Conservation (phyloP, 495 filamentous ascomycete species). For the Amphirosellinia nigrospora region DNA sequence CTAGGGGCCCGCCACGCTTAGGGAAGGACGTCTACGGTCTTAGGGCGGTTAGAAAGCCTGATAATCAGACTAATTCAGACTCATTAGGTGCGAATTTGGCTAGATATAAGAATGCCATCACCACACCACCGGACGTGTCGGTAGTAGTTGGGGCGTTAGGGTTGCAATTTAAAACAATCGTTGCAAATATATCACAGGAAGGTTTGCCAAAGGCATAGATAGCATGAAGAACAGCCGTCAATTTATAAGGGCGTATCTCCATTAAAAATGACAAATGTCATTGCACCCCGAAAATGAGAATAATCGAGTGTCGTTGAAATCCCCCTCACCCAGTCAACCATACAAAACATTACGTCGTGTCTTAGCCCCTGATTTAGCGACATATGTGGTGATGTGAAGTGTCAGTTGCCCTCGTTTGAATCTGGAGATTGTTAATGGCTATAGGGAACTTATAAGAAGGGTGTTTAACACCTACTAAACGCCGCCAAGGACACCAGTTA, state of each 20-base stretch:
- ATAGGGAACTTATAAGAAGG: background rate
- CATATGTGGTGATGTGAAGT: background rate
- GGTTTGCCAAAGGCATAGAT: slow-evolving; percentile 19
- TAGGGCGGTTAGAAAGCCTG: slow-evolving; percentile 55
- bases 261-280: slow-evolving; percentile 5
- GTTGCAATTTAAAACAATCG: slow-evolving; percentile 41
- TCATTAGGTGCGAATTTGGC: slow-evolving; percentile 34
- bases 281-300: background rate
- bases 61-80: slow-evolving; percentile 47
- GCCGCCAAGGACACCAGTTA: slow-evolving; percentile 24
- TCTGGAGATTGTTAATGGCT: background rate
- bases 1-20: slow-evolving; percentile 51
- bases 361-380: background rate
- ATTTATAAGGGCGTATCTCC: background rate
- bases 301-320: background rate
- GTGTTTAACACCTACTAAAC: slow-evolving; percentile 11
- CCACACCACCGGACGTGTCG: slow-evolving; percentile 43
- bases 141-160: slow-evolving; percentile 47
- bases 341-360: background rate
- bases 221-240: background rate
- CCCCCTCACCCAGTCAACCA: background rate
- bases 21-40: slow-evolving; percentile 57
- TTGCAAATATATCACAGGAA: slow-evolving; percentile 34
- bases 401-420: background rate
- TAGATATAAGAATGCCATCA: slow-evolving; percentile 18